Evolutionary conservation across 495 filamentous ascomycete species (phyloP), one percentile per base, ranked within the genome.

Genomic region (Cudoniella acicularis): DNA sequence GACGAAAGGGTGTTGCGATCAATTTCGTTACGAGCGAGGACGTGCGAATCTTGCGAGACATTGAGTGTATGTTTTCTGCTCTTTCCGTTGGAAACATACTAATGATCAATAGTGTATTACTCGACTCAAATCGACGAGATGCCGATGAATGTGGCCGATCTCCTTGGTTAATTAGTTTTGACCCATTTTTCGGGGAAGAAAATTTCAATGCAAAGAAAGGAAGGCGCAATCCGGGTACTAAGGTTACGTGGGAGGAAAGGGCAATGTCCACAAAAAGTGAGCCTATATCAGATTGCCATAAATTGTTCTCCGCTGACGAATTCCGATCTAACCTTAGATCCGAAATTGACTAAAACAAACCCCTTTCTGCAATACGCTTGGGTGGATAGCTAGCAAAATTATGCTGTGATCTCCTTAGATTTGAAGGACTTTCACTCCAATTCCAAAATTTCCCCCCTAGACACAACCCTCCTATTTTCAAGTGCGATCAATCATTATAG

Each of bases 91-190:
- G 23, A n/a, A 42, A 13, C 22, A 30, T 23, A 52, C 75, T 83
- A 69, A 80, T 56, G 13, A n/a, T 40, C 10, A 24, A 26, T 46
- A 87, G 85, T 91, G 64, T 96, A 95, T 73, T 96, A 96, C 73
- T 96, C 91, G 36, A 98, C 94, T 49, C 94, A 98, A 75, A 98
- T 98, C 63, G 94, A 98, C 68, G 94, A 98, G 80, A 98, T 98
- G 94, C 94, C 94, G 23, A 97, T 98, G 94, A 98, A 98, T 68
- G 85, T 88, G 57, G 84, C 85, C 49, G 84, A 87, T 66, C 76
- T 87, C 26, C 78, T 88, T 17, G 40, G 52, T 3, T 66, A 52
- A 40, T 49, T 42, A 3, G 49, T 45, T 21, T 13, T 23, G 52
- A 21, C 17, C n/a, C 20, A 13, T 43, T 41, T 11, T 16, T 25